phyloP scores from a whole-genome alignment of 2,329 filamentous ascomycete genomes.

The Aspergillus felis region DNA sequence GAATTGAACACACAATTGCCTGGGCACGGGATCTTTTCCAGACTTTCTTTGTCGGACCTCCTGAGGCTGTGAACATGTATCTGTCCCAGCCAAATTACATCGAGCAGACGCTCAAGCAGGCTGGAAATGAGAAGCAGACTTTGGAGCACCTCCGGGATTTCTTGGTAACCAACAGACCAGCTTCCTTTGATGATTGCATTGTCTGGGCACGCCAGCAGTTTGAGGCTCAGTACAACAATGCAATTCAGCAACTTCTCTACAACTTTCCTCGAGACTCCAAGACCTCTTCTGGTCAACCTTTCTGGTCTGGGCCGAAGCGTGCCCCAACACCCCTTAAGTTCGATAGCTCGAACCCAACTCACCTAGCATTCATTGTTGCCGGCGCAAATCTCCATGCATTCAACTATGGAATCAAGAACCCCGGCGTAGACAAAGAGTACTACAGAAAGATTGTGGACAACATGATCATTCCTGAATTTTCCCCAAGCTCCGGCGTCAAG shows the following conservation, averaged over 20 bases:
- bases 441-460: constrained; percentile 80
- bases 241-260: constrained; percentile 89
- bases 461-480: constrained; percentile 94
- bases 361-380: constrained; percentile 82
- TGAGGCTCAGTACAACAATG: constrained; percentile 95
- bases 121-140: constrained; percentile 91
- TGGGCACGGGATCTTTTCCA: constrained; percentile 98
- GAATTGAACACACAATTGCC: constrained; percentile 97
- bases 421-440: constrained; percentile 63
- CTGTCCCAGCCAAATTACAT: constrained; percentile 88
- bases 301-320: constrained; percentile 98
- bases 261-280: constrained; percentile 95
- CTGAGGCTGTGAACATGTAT: constrained; percentile 92
- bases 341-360: constrained; percentile 75
- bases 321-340: constrained; percentile 91
- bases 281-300: constrained; percentile 82
- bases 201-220: constrained; percentile 92
- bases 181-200: constrained; percentile 93
- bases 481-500: constrained; percentile 83
- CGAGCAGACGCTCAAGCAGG: constrained; percentile 80
- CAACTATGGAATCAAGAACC: constrained; percentile 96
- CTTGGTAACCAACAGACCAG: constrained; percentile 84
- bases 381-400: constrained; percentile 92
- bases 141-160: constrained; percentile 86
- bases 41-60: constrained; percentile 85